phyloP scores from a whole-genome alignment of 2,329 filamentous ascomycete species.

The Clonostachys chloroleuca region DNA sequence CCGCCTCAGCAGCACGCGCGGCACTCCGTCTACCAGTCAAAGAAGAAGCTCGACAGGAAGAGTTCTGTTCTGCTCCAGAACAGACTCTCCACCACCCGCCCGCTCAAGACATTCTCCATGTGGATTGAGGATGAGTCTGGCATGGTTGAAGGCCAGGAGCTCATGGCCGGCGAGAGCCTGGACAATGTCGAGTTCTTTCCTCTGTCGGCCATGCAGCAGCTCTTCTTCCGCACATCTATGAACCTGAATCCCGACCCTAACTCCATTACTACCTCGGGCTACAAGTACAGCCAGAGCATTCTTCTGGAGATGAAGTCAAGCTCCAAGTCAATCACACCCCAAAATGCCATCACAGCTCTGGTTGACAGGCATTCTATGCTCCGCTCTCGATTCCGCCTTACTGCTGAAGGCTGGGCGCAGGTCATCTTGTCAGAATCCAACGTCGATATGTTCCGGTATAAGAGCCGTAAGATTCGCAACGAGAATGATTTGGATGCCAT shows the following conservation, averaged over 20 bases:
- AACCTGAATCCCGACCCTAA: conserved; percentile 24
- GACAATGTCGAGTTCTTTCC: conserved; percentile 32
- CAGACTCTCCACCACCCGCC: not conserved
- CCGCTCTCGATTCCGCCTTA: conserved; percentile 35
- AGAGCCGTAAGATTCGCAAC: conserved; percentile 31
- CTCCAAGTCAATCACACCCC: conserved; percentile 35
- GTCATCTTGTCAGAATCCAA: conserved; percentile 28
- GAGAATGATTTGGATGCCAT: conserved; percentile 33
- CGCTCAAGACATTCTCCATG: conserved; percentile 6
- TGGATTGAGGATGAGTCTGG: conserved; percentile 20
- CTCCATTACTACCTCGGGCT: conserved; percentile 23
- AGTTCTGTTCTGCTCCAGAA: not conserved
- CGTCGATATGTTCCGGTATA: conserved; percentile 36
- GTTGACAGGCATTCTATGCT: conserved; percentile 48
- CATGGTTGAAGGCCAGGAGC: conserved; percentile 1
- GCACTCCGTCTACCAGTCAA: too few species aligned
- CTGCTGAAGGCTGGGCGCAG: conserved; percentile 38
- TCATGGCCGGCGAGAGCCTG: conserved; percentile 5
- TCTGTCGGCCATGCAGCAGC: conserved; percentile 48
- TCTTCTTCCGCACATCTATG: conserved; percentile 45
- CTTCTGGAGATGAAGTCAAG: conserved; percentile 37
- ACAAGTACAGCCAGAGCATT: conserved; percentile 46
- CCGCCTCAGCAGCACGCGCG: too few species aligned
- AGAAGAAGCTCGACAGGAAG: not conserved
- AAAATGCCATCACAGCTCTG: conserved; percentile 41